Evolutionary conservation across 371 early-diverging fungal species (phyloP).

Genomic region (Funneliformis caledonium): DNA sequence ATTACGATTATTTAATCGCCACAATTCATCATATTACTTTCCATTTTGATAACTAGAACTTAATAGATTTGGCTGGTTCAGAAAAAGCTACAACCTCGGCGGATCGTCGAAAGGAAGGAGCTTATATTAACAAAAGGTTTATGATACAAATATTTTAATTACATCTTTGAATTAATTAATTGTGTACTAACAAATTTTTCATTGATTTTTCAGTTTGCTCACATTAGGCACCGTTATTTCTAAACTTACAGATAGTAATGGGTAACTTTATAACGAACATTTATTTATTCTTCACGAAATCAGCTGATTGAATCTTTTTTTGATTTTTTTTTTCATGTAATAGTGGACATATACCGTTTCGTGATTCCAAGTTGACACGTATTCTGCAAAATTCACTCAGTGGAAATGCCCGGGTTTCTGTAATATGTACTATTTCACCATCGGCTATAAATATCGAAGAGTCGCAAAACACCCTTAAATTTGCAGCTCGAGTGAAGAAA

Average conservation of each 20-base stretch:
- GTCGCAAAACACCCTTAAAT: constrained; percentile 83
- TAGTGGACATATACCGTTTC: constrained; percentile 79
- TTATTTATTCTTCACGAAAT: not conserved
- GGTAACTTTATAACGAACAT: constrained; percentile 43
- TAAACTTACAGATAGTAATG: constrained; percentile 67
- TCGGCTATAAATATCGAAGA: constrained; percentile 69
- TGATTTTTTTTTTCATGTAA: not conserved
- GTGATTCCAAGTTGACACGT: constrained; percentile 91
- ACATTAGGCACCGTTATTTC: constrained; percentile 92
- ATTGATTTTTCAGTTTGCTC: constrained; percentile 57
- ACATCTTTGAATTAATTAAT: not conserved
- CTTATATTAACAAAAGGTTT: constrained; percentile 88
- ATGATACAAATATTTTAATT: not conserved
- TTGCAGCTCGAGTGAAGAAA: constrained; percentile 81
- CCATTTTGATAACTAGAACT: constrained; percentile 52
- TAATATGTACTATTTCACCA: constrained; percentile 82
- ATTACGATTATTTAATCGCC: not conserved
- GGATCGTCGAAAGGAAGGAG: constrained; percentile 89
- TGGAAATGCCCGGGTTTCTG: constrained; percentile 78
- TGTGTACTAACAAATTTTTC: not conserved
- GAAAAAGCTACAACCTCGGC: constrained; percentile 82
- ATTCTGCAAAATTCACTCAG: constrained; percentile 82
- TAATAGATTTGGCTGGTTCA: constrained; percentile 96
- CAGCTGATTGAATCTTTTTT: constrained; percentile 22
- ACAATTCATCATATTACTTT: not conserved